Evolutionary conservation across 345 rosid species (phyloP).

Genomic region (Salix exigua): DNA sequence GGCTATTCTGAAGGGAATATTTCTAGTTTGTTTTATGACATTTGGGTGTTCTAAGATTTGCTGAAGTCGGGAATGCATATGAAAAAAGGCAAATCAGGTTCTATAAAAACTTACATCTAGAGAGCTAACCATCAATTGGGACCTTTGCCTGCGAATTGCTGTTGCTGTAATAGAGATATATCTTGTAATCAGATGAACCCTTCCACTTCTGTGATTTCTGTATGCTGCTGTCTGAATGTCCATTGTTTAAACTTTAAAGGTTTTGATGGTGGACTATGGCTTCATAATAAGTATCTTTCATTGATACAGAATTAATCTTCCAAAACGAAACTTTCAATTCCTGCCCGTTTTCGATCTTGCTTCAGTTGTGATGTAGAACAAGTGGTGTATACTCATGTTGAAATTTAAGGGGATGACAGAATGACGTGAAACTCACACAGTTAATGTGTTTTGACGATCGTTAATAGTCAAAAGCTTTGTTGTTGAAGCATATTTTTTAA

Average conservation of each 20-base stretch:
- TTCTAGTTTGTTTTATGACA: conserved; percentile 25
- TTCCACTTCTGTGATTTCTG: conserved; percentile 27
- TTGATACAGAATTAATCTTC: neutral
- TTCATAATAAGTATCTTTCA: neutral
- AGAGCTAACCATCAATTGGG: conserved; percentile 34
- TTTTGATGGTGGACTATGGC: conserved; percentile 13
- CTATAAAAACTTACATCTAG: conserved; percentile 27
- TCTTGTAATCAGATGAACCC: conserved; percentile 36
- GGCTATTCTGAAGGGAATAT: conserved; percentile 24
- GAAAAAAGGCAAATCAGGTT: conserved; percentile 17
- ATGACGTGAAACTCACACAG: too few relatives aligned
- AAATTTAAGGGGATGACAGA: too few relatives aligned
- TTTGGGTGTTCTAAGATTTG: conserved; percentile 20
- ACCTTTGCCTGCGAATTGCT: conserved; percentile 23
- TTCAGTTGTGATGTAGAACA: neutral
- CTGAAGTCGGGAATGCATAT: conserved; percentile 19
- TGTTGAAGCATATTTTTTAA: too few relatives aligned
- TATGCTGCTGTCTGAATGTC: conserved; percentile 27
- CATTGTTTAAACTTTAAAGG: conserved; percentile 24
- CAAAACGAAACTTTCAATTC: neutral
- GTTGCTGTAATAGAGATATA: conserved; percentile 33
- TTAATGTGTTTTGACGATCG: too few relatives aligned
- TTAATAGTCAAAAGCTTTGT: too few relatives aligned
- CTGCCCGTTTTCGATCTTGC: neutral
- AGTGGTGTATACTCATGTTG: too few relatives aligned